Base-by-base conservation (phyloP, 2,329 filamentous ascomycete genomes). In the Calonectria pseudoreteaudii region DNA sequence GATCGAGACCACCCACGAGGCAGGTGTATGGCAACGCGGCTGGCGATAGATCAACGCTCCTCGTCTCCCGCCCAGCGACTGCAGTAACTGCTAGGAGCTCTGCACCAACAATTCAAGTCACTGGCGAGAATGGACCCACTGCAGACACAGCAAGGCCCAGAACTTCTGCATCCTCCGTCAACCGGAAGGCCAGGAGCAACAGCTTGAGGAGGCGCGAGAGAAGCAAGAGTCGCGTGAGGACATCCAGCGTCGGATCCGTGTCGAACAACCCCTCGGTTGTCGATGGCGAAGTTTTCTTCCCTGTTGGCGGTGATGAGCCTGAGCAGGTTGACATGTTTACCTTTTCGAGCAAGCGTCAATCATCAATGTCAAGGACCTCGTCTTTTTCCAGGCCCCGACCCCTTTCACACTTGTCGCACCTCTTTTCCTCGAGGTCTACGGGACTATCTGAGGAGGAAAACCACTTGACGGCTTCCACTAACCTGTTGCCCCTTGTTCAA, bases 31-130 rank as follows among this genome's bases (percentile, higher is more conserved):
- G 82, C 10, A 74, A 80, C n/a, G 80, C 81, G 8, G 78, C 80
- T 7, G 80, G 79, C 28, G 86, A 87, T 26, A 87, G 87, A 60
- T 81, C 84, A 10, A 71, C 79, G 4, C 77, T 81, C 5, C 60
- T 77, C 10, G 77, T 83, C 1, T 77, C 80, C 4, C 76, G 82
- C 65, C 84, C 79, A n/a, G 80, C 82, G 16, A 86, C 89, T 4
- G 85, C 85, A 14, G 87, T 88, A 74, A 89, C 87, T 8, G 76
- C 80, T 3, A 81, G 83, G 7, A 86, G 85, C 76, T 81, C 80
- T 26, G 89, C 93, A 38, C 95, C 95, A 2, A 89, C 92, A 1
- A 96, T 97, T 74, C 94, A 97, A 71, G 90, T 97, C 31, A 97
- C 93, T 0, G 90, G 91, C 72, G 94, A 95, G 70, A 89, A 85